A percentile compares a stretch with the other conserved stretches of the same genome.
Conservation (phyloP, 306 rosid species). For the Cucumis melo region DNA sequence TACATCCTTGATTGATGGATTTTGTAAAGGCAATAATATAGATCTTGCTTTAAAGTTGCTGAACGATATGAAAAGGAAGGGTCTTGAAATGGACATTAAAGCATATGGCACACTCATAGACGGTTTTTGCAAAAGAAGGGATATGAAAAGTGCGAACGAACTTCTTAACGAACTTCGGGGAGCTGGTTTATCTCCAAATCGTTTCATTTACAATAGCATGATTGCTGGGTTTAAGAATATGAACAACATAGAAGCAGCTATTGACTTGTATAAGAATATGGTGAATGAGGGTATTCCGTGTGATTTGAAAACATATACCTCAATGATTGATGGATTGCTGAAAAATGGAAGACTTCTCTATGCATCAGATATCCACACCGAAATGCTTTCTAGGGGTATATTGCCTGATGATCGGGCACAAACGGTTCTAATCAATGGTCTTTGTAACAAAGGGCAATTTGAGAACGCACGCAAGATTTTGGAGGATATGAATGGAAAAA, state of each 20-base stretch:
- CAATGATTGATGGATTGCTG: conserved; percentile 44
- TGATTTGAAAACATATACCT: conserved; percentile 47
- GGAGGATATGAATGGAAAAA: conserved; percentile 39
- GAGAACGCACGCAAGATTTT: conserved; percentile 45
- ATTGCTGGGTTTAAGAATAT: conserved; percentile 44
- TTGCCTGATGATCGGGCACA: conserved; percentile 39
- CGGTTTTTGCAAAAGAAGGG: conserved; percentile 50
- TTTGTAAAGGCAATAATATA: conserved; percentile 44
- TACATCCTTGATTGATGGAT: conserved; percentile 51
- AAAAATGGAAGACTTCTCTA: conserved; percentile 36
- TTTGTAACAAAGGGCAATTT: conserved; percentile 45
- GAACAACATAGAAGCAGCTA: conserved; percentile 53
- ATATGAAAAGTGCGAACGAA: conserved; percentile 53
- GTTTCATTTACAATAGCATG: conserved; percentile 52
- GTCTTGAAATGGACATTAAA: conserved; percentile 37
- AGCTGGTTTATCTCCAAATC: conserved; percentile 59
- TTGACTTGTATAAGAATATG: conserved; percentile 50
- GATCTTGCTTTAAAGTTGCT: conserved; percentile 49
- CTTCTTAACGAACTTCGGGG: conserved; percentile 42
- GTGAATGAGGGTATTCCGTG: conserved; percentile 35
- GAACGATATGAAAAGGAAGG: conserved; percentile 47
- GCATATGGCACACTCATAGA: conserved; percentile 47
- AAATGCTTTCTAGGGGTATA: conserved; percentile 64
- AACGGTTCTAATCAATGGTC: conserved; percentile 42
- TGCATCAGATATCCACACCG: conserved; percentile 54